Percentiles rank a stretch among this genome's conserved stretches.
phyloP scores from a whole-genome alignment of 345 rosid genomes.

The Acer negundo region DNA sequence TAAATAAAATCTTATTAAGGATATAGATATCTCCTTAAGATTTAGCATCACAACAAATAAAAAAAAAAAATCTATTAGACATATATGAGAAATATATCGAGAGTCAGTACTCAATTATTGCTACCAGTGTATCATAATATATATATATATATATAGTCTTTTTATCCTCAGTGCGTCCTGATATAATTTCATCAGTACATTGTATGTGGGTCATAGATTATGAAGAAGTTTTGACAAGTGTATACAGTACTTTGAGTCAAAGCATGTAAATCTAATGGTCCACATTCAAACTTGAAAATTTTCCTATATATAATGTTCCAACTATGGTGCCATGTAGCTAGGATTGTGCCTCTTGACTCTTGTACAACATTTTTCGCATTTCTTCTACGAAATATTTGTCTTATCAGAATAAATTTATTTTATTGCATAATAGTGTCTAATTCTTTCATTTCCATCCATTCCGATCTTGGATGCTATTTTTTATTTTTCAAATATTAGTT shows the following conservation, averaged over 20 bases:
- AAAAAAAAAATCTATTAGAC: not conserved
- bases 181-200: too few relatives aligned
- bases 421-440: not conserved
- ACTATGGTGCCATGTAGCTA: not conserved
- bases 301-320: not conserved
- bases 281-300: too few relatives aligned
- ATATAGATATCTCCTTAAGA: not conserved
- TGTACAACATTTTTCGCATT: not conserved
- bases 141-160: too few relatives aligned
- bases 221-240: too few relatives aligned
- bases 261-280: too few relatives aligned
- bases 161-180: too few relatives aligned
- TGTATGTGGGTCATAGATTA: too few relatives aligned
- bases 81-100: too few relatives aligned
- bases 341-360: not conserved
- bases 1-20: too few relatives aligned
- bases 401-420: not conserved
- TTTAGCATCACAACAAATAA: not conserved
- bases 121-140: not conserved
- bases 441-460: not conserved
- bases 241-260: too few relatives aligned
- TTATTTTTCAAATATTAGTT: not conserved
- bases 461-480: not conserved
- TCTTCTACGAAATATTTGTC: not conserved
- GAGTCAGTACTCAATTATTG: not conserved